These are phyloP conservation scores for Isatis lusitanica DNA, from an alignment of 441 rosid species.

Conservation along the genomic window DNA sequence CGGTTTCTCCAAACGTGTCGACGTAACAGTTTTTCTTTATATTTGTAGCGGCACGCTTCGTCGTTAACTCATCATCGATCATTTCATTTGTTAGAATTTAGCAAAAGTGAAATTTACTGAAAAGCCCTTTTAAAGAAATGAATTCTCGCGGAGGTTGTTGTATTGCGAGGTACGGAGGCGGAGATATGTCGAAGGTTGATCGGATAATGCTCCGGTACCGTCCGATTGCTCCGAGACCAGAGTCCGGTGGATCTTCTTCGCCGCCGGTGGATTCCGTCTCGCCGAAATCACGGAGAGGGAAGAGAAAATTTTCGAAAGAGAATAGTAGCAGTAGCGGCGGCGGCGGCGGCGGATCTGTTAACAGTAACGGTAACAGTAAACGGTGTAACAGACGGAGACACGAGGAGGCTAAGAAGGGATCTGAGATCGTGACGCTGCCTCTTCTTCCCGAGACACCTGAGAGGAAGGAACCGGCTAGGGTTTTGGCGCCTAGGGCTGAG, in stretches of 20 bases:
- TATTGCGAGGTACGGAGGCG: constrained; percentile 51
- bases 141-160: constrained; percentile 76
- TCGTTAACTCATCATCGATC: not conserved
- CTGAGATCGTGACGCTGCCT: constrained; percentile 48
- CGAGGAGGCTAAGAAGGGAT: constrained; percentile 31
- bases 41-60: not conserved
- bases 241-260: constrained; percentile 27
- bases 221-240: constrained; percentile 87
- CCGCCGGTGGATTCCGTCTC: constrained; percentile 22
- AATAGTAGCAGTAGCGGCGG: constrained; percentile 18
- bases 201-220: constrained; percentile 78
- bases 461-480: constrained; percentile 23
- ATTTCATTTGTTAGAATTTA: not conserved
- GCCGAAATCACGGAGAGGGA: constrained; percentile 47
- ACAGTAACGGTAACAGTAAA: constrained; percentile 35
- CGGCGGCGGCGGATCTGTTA: constrained; percentile 22
- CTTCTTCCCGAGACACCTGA: constrained; percentile 60
- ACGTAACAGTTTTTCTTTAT: constrained; percentile 21
- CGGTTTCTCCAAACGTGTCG: constrained; percentile 31
- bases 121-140: constrained; percentile 29
- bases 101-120: not conserved
- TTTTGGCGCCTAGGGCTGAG: not conserved
- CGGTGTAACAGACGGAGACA: constrained; percentile 43
- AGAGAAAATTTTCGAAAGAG: constrained; percentile 40
- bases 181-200: constrained; percentile 55